Evolutionary conservation across 352 stramenopile species (phyloP).

Genomic region (Phytopythium mirpurense): DNA sequence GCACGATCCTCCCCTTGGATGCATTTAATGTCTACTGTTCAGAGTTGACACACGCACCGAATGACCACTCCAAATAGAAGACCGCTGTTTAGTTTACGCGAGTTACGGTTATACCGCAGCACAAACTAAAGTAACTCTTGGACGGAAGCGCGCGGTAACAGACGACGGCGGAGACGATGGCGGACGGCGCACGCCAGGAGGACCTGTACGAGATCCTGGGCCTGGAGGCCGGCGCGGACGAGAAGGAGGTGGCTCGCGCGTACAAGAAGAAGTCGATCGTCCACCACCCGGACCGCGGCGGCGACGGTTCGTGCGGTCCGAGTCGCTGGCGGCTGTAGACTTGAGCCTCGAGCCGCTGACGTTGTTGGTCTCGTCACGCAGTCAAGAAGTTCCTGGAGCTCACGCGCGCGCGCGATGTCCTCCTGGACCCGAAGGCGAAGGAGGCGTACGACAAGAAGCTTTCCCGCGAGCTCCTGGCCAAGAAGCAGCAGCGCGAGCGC

Average conservation of each 20-base stretch:
- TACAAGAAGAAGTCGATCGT: conserved; percentile 82
- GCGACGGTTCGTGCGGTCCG: no score
- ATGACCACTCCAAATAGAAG: no score
- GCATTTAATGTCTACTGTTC: no score
- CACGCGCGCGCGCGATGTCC: conserved; percentile 64
- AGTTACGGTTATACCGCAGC: no score
- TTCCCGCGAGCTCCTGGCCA: conserved; percentile 49
- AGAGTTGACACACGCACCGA: no score
- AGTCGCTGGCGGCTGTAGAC: no score
- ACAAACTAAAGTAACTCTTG: no score
- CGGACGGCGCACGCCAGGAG: conserved; percentile 26
- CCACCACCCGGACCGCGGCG: conserved; percentile 75
- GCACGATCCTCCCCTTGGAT: no score
- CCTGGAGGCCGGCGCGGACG: conserved; percentile 54
- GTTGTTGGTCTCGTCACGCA: conserved; percentile 8
- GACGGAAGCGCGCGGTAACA: no score
- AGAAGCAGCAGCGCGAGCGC: conserved; percentile 64
- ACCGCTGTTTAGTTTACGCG: no score
- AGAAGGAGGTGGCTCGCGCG: conserved; percentile 65
- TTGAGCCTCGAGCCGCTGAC: not conserved
- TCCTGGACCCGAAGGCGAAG: conserved; percentile 78
- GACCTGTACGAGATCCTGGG: conserved; percentile 78
- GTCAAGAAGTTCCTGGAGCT: conserved; percentile 82
- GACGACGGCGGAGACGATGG: conserved; percentile 18
- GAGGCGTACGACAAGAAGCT: conserved; percentile 79